Percentiles rank a stretch among this genome's conserved stretches.
Conservation (phyloP, 306 rosid genomes). For the Cicer bijugum region DNA sequence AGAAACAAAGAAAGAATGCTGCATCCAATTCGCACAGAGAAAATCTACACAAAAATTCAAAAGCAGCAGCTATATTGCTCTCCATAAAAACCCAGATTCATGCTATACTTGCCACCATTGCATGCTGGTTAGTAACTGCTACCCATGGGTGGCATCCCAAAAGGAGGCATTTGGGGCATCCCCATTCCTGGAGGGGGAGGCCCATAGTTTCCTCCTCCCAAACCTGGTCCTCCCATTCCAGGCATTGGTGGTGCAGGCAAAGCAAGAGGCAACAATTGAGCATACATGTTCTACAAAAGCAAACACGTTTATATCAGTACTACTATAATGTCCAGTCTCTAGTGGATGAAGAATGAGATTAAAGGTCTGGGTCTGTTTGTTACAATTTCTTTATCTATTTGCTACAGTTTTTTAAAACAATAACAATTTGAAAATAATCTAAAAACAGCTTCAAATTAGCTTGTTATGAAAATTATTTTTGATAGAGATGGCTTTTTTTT, state of each 20-base stretch:
- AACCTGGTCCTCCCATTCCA: conserved; percentile 83
- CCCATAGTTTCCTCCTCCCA: conserved; percentile 82
- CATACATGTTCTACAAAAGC: conserved; percentile 96
- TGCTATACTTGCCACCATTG: conserved; percentile 29
- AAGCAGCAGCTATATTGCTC: conserved; percentile 53
- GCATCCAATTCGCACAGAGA: conserved; percentile 50
- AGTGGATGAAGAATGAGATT: conserved; percentile 13
- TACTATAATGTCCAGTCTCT: conserved; percentile 1
- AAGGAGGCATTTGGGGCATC: conserved; percentile 99
- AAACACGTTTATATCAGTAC: conserved; percentile 41
- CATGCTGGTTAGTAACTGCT: conserved; percentile 65
- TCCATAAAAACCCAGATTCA: conserved; percentile 37
- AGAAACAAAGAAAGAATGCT: conserved; percentile 47
- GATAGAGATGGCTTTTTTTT: too few relatives aligned
- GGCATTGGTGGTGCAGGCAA: conserved; percentile 99
- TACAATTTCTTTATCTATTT: too few relatives aligned
- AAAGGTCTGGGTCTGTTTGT: too few relatives aligned
- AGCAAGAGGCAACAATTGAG: conserved; percentile 96
- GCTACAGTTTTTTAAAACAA: too few relatives aligned
- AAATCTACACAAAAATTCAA: conserved; percentile 40
- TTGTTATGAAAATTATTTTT: too few relatives aligned
- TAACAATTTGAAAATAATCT: too few relatives aligned
- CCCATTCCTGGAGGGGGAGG: conserved; percentile 87
- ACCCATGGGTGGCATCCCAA: conserved; percentile 99
- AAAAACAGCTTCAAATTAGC: too few relatives aligned